phyloP scores from a whole-genome alignment of 306 rosid genomes.

The Notholithocarpus densiflorus region DNA sequence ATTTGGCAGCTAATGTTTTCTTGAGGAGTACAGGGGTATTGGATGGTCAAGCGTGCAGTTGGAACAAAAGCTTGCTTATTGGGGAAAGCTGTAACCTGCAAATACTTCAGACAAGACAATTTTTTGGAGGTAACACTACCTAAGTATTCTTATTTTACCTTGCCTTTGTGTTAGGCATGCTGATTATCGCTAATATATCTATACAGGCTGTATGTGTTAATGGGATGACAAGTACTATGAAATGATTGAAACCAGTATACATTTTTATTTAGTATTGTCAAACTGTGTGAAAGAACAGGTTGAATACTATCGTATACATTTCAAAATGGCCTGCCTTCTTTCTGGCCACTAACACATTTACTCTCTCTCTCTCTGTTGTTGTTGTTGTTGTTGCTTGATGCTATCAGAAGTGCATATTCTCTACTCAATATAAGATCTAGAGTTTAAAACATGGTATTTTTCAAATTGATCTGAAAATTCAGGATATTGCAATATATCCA shows the following conservation, averaged over 20 bases:
- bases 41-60: constrained; percentile 99
- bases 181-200: constrained; percentile 4
- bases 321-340: background rate
- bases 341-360: background rate
- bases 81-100: constrained; percentile 94
- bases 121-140: constrained; percentile 74
- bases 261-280: background rate
- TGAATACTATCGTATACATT: background rate
- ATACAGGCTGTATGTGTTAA: background rate
- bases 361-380: background rate
- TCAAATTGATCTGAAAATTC: background rate
- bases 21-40: constrained; percentile 70
- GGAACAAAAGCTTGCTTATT: constrained; percentile 97
- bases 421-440: background rate
- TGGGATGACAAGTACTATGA: background rate
- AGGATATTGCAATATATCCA: background rate
- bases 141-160: background rate
- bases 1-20: constrained; percentile 22
- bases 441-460: background rate
- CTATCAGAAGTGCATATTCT: background rate
- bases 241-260: background rate
- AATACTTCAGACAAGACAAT: constrained; percentile 71
- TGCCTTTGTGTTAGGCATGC: constrained; percentile 5
- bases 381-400: background rate
- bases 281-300: background rate